Percentiles rank a stretch among this genome's conserved stretches.
Conservation (phyloP, 495 filamentous ascomycete species). For the Sabuloglossum arenarium region DNA sequence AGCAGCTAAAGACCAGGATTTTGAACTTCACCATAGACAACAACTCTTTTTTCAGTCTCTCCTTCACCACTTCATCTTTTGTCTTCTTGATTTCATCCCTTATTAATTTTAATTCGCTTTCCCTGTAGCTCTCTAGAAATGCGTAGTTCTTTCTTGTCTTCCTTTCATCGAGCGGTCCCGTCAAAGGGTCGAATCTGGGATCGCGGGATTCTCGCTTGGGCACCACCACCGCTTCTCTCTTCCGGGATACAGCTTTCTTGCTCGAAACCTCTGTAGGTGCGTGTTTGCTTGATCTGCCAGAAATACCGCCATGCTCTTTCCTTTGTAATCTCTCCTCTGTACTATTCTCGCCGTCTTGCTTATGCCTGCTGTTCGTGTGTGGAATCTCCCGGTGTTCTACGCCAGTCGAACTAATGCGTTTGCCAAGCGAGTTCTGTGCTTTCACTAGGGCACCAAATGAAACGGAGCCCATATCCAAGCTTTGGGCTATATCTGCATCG, state of each 20-base stretch:
- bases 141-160: conserved; percentile 46
- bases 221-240: conserved; percentile 42
- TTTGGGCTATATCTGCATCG: background rate
- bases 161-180: conserved; percentile 27
- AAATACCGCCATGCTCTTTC: conserved; percentile 5
- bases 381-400: conserved; percentile 11
- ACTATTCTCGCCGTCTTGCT: background rate
- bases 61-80: conserved; percentile 37
- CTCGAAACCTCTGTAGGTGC: conserved; percentile 63
- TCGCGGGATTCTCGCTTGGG: conserved; percentile 42
- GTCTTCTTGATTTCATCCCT: conserved; percentile 40
- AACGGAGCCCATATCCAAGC: conserved; percentile 21
- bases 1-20: background rate
- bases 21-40: conserved; percentile 26
- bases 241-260: conserved; percentile 63
- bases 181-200: conserved; percentile 58
- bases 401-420: conserved; percentile 20
- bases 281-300: conserved; percentile 56
- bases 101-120: conserved; percentile 54
- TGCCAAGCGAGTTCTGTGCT: conserved; percentile 50
- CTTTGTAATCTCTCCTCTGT: background rate
- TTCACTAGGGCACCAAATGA: conserved; percentile 78
- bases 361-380: conserved; percentile 6
- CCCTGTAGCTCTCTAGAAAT: conserved; percentile 72
- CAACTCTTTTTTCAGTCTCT: conserved; percentile 43